Percentiles rank a stretch among this genome's conserved stretches.
Evolutionary conservation across 2,329 filamentous ascomycete genomes (phyloP).

Genomic region (Hypoxylon sp.): DNA sequence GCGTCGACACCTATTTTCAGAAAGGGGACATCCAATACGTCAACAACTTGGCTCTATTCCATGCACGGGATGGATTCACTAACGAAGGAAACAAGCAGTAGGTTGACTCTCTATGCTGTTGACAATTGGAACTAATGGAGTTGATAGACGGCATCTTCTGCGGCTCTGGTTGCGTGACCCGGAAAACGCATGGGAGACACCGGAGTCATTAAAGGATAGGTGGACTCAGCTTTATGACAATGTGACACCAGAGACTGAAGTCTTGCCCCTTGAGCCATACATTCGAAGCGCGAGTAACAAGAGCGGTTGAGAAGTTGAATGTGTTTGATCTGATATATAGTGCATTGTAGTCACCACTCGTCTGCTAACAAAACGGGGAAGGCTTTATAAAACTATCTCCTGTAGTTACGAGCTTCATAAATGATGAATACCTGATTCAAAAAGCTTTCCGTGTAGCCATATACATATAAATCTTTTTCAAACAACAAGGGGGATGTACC

Average conservation of each 20-base stretch:
- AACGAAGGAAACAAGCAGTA: constrained; percentile 62
- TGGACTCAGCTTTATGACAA: constrained; percentile 70
- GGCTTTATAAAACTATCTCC: not conserved
- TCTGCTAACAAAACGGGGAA: too few species aligned
- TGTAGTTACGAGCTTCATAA: not conserved
- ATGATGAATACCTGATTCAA: not conserved
- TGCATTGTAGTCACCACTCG: too few species aligned
- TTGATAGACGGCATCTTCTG: constrained; percentile 63
- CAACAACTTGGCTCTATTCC: constrained; percentile 70
- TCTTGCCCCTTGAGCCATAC: constrained; percentile 70
- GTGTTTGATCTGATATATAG: not conserved
- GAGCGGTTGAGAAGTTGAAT: constrained; percentile 30
- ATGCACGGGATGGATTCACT: constrained; percentile 66
- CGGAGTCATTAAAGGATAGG: constrained; percentile 59
- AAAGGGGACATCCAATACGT: constrained; percentile 69
- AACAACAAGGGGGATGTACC: not conserved
- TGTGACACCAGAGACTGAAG: constrained; percentile 65
- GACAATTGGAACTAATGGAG: constrained; percentile 44
- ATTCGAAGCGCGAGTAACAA: constrained; percentile 59
- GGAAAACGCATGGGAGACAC: constrained; percentile 65
- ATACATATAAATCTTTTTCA: not conserved
- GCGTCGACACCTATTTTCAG: constrained; percentile 62
- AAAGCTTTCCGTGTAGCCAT: not conserved
- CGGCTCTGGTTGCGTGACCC: constrained; percentile 67
- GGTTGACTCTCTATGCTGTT: constrained; percentile 59